Evolutionary conservation across 1,139 yeast species (phyloP), one percentile per base, ranked within the genome.

Genomic region (Taphrina populina): DNA sequence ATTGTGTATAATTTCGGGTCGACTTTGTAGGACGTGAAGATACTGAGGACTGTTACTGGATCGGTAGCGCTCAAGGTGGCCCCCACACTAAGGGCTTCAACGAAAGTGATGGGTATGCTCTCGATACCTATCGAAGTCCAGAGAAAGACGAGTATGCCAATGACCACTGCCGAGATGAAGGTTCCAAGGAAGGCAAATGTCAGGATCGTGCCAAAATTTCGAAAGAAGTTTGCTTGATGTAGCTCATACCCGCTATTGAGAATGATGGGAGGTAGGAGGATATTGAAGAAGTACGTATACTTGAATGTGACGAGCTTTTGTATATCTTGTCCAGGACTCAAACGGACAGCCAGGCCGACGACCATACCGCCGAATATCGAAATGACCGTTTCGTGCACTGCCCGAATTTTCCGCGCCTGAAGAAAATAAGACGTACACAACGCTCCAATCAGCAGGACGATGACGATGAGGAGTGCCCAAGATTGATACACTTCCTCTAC

Each of bases 181-280:
- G 99, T 94, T 1, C 99, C 99, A 0, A 96, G 96, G 56, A 94
- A 90, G 37, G 99, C 99, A 75, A 92, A 94, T 2, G 90, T 85
- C 63, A 94, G 72, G 59, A 94, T 92, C 2, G 96, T 83, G 1
- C 95, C 95, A 49, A 92, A 81, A 68, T 94, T 94, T 63, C 90
- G 77, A 70, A 94, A 94, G 70, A 94, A 94, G 69, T 92, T 90
- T 27, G 87, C 95, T 60, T 92, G 98, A 68, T 92, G 95, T 62
- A 94, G 74, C 70, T 94, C 97, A 68, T 92, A 94, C 7, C 99
- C 99, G 3, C 96, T 88, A 66, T 92, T 94, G 62, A 94, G 74
- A 63, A 94, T 94, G 68, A 94, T 94, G 0, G 99, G 99, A 1
- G 99, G 99, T 62, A 94, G 77, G 59, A 94, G 73, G 47, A 94